These are phyloP conservation scores for Monilinia fructigena DNA, from an alignment of 2,329 filamentous ascomycete species.

Conservation along the genomic window DNA sequence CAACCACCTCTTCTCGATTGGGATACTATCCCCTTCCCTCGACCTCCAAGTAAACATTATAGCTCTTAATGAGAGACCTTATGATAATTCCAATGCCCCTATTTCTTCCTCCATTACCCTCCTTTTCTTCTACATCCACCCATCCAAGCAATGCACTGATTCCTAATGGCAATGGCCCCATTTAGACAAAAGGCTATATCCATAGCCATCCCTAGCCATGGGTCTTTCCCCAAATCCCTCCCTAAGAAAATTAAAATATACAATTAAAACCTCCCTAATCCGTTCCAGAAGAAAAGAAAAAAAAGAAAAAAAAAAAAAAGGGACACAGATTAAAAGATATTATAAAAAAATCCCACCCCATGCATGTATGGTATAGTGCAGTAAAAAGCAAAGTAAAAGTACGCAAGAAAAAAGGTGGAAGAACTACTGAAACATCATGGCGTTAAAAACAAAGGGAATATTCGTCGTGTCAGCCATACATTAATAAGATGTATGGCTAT, in stretches of 20 bases:
- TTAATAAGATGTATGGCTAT: slow-evolving; percentile 2
- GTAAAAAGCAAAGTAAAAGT: slow-evolving; percentile 9
- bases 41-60: background rate
- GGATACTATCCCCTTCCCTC: too few species aligned
- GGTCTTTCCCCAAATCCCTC: too few species aligned
- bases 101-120: background rate
- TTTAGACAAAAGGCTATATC: background rate
- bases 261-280: background rate
- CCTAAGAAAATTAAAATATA: background rate
- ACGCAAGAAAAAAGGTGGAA: background rate
- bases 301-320: slow-evolving; percentile 3
- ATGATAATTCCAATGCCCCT: background rate
- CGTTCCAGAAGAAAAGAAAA: background rate
- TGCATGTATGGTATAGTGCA: slow-evolving; percentile 24
- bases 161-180: background rate
- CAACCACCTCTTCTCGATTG: background rate
- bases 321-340: slow-evolving; percentile 9
- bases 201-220: background rate
- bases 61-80: background rate
- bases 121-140: background rate
- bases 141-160: background rate
- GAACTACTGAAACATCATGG: slow-evolving; percentile 12
- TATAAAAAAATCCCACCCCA: slow-evolving; percentile 6
- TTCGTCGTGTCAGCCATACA: slow-evolving; percentile 10
- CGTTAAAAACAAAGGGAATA: slow-evolving; percentile 15